A percentile compares a stretch with the other conserved stretches of the same genome.
Conservation (phyloP, 2,329 filamentous ascomycete species). For the Phoma sp. region DNA sequence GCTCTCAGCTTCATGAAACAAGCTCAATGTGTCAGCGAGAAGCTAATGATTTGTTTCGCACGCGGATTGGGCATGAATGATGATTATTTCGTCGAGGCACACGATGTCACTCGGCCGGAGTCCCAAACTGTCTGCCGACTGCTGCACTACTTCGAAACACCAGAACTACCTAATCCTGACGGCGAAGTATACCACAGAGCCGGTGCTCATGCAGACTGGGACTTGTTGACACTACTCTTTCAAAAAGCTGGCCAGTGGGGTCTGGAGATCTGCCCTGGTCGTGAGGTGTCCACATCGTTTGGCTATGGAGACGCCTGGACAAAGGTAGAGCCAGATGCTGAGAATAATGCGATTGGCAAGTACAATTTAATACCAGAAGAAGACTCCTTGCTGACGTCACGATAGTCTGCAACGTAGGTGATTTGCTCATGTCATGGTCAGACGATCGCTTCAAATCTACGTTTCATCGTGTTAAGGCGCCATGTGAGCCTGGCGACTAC, state of each 20-base stretch:
- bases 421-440: constrained; percentile 70
- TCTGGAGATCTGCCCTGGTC: constrained; percentile 68
- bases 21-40: constrained; percentile 60
- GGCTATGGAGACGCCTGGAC: constrained; percentile 68
- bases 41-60: constrained; percentile 65
- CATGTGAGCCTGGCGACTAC: constrained; percentile 59
- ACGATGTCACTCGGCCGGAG: constrained; percentile 57
- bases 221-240: constrained; percentile 67
- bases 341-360: constrained; percentile 26
- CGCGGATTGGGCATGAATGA: constrained; percentile 62
- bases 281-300: constrained; percentile 65
- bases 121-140: constrained; percentile 63
- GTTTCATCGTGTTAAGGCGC: constrained; percentile 68
- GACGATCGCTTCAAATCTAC: constrained; percentile 72
- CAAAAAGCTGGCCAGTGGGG: constrained; percentile 66
- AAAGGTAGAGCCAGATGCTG: constrained; percentile 58
- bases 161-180: constrained; percentile 40
- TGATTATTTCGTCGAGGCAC: constrained; percentile 62
- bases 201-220: constrained; percentile 69
- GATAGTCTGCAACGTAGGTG: constrained; percentile 68
- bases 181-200: constrained; percentile 62
- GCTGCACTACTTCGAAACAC: constrained; percentile 60
- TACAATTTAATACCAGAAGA: neutral
- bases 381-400: neutral
- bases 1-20: constrained; percentile 61